Evolutionary conservation across 768 basidiomycete species (phyloP), one percentile per base, ranked within the genome.

Genomic region (Mycena leptocephala): DNA sequence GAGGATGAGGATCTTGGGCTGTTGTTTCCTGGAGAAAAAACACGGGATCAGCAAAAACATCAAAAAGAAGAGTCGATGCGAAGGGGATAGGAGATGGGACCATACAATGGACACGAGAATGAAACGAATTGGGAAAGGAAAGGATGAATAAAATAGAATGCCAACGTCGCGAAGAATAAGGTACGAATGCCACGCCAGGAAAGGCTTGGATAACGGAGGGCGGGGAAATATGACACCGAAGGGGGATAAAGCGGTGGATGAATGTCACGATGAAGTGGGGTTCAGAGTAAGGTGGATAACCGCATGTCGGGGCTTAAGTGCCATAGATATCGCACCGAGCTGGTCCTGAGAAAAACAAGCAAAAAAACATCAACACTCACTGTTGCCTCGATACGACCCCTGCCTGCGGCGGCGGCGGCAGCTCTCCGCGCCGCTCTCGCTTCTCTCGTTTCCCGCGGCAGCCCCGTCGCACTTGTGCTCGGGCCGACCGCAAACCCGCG

Each of bases 401-500:
- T 41, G 89, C 87, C 83, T 89, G 90, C 65, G 90, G 84, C 74
- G 91, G 91, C 75, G 91, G 91, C 41, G 93, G 83, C 18, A 91
- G 93, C 74, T 90, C 93, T 87, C 78, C 89, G 86, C 80, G 92
- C 92, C 5, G 86, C 81, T 75, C 88, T 87, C 7, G 92, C 92
- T 75, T 96, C 95, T 74, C 93, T 88, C 32, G 93, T 91, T 85
- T 96, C 95, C 66, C 95, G 86, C 18, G 93, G 93, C 75, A 93
- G 83, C 1, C 95, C 95, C 3, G 92, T 94, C 0, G 94, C 95
- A 67, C 94, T 93, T 0, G 93, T 88, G 79, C 93, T 94, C 5
- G 96, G 95, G 22, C 94, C 94, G 28, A 97, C 93, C 0, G 95
- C 93, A 81, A 98, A 95, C 0, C 96, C 97, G 81, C 95, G 95